Conservation (phyloP, 1,139 yeast genomes). For the Candida pseudoviswanathii region DNA sequence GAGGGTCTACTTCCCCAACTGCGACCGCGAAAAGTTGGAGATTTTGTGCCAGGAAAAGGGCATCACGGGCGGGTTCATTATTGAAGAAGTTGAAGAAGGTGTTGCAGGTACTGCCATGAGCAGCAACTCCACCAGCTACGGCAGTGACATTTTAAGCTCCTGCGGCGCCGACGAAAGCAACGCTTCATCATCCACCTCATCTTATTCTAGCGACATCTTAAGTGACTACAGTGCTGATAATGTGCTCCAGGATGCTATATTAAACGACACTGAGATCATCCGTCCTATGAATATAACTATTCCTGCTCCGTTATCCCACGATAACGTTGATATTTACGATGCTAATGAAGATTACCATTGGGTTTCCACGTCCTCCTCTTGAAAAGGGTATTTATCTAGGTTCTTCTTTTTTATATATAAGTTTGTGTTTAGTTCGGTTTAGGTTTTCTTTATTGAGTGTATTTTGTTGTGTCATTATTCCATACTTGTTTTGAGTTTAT, state of each 20-base stretch:
- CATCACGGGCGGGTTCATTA: constrained; percentile 51
- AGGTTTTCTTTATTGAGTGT: neutral
- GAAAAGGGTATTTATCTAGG: neutral
- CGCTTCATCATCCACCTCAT: constrained; percentile 2
- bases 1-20: constrained; percentile 60
- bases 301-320: constrained; percentile 8
- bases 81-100: constrained; percentile 24
- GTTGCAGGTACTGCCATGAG: constrained; percentile 1
- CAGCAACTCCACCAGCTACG: constrained; percentile 11
- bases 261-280: constrained; percentile 24
- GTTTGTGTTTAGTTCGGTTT: neutral
- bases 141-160: constrained; percentile 29
- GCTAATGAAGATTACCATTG: constrained; percentile 25
- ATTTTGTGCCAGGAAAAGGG: constrained; percentile 50
- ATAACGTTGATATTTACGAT: constrained; percentile 3
- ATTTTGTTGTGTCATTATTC: neutral
- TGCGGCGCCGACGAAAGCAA: constrained; percentile 8
- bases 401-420: neutral
- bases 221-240: constrained; percentile 15
- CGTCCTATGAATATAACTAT: constrained; percentile 20
- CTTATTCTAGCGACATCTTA: constrained; percentile 15
- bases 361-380: constrained; percentile 17
- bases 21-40: constrained; percentile 55
- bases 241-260: constrained; percentile 20
- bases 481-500: no score